These are phyloP conservation scores for Dendrobium officinale DNA, from an alignment of 106 monocot species.

Conservation along the genomic window DNA sequence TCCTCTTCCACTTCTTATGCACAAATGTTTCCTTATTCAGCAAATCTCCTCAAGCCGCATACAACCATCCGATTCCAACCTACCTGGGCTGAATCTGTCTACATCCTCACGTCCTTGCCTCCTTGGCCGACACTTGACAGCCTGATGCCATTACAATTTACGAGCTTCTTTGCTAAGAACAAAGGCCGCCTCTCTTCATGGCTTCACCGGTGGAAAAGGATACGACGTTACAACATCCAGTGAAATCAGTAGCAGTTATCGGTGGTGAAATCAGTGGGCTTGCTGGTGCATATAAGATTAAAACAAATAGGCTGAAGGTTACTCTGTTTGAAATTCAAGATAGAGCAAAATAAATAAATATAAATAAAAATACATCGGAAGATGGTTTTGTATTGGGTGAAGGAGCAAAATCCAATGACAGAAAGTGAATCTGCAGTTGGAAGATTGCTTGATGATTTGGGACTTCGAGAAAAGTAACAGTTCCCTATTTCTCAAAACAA, in stretches of 20 bases:
- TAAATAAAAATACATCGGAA: slow-evolving; percentile 33
- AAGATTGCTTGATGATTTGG: slow-evolving; percentile 61
- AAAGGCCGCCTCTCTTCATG: neutral
- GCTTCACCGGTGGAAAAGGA: neutral
- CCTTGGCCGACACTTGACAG: neutral
- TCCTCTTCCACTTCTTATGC: slow-evolving; percentile 4
- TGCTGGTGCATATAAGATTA: slow-evolving; percentile 87
- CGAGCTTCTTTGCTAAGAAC: neutral
- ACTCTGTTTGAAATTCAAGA: slow-evolving; percentile 81
- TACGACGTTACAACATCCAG: neutral
- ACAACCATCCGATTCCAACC: too few species aligned
- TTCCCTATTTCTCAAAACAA: neutral
- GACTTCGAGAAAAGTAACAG: slow-evolving; percentile 75
- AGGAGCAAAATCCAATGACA: slow-evolving; percentile 98
- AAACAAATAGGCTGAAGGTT: slow-evolving; percentile 59
- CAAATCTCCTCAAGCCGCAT: neutral
- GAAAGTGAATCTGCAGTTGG: slow-evolving; percentile 69
- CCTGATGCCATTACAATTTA: neutral
- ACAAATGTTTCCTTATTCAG: slow-evolving; percentile 2
- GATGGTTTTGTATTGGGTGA: slow-evolving; percentile 90
- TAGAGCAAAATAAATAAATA: slow-evolving; percentile 53
- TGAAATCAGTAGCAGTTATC: slow-evolving; percentile 70
- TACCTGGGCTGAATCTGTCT: too few species aligned
- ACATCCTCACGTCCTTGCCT: too few species aligned
- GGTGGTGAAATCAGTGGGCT: slow-evolving; percentile 91